A percentile compares a stretch with the other conserved stretches of the same genome.
Evolutionary conservation across 176 grass and related monocot species (phyloP).

Genomic region (Oryza longistaminata): DNA sequence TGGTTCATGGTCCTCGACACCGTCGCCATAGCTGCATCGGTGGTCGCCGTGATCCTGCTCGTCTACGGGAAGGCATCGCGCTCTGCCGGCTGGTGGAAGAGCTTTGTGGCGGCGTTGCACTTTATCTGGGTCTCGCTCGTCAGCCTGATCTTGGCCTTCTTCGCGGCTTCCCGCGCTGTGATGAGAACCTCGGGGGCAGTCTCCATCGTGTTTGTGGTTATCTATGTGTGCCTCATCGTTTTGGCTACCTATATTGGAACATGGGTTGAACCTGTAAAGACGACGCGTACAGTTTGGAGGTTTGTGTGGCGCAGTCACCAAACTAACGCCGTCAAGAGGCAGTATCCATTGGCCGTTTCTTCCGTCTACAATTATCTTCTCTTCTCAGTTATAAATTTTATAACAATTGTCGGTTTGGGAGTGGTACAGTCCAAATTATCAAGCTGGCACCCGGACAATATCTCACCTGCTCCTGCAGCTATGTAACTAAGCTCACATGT

Average conservation of each 20-base stretch:
- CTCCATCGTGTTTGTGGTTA: no score
- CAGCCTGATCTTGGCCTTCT: constrained; percentile 25
- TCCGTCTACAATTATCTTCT: neutral
- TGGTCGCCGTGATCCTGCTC: neutral
- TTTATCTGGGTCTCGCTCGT: neutral
- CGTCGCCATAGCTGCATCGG: neutral
- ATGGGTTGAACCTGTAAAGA: neutral
- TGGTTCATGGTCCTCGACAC: neutral
- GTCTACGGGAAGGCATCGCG: constrained; percentile 2
- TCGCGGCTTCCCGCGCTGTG: neutral
- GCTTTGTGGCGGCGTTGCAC: neutral
- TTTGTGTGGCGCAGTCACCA: neutral
- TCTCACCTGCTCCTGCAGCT: no score
- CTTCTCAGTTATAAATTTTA: neutral
- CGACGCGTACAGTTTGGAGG: neutral
- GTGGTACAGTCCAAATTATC: no score
- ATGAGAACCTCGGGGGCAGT: no score
- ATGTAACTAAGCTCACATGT: no score
- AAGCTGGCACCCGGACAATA: no score
- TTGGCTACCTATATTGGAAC: fast-evolving
- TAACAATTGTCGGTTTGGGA: no score
- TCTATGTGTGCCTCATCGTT: fast-evolving
- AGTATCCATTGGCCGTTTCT: neutral
- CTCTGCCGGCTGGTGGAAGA: constrained; percentile 6
- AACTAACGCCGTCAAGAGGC: neutral